Base-by-base conservation (phyloP, 768 basidiomycete species). In the Lyophyllum semitale region DNA sequence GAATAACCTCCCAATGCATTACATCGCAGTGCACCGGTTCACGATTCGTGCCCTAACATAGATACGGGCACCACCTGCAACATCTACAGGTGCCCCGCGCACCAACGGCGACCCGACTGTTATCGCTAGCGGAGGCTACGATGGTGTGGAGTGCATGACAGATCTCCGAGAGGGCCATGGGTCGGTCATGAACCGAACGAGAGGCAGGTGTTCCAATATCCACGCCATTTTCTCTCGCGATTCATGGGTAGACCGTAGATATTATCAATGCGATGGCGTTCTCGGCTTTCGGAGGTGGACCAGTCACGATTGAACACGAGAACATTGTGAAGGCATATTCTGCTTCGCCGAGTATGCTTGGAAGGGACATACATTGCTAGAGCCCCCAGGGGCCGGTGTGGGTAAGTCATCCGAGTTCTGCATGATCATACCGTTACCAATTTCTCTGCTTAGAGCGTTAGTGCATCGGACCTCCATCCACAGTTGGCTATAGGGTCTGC, bases 401-500 rank as follows among this genome's bases (percentile, higher is more conserved):
- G 93, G 94, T 95, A 59, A 20, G 84, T 73, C 8, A n/a, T 25
- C 1, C 11, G 41, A 27, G 8, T 41, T 41, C 15, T 25, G 22
- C 25, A n/a, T 52, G 25, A 49, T 13, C 11, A 12, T 4, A n/a
- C n/a, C n/a, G 20, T 17, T 42, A 8, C 22, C 15, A 38, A n/a
- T n/a, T 54, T 25, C 25, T 26, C 30, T 22, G 9, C 51, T 17
- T 63, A 95, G 95, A 83, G 79, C 52, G 68, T 95, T 23, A 75
- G 79, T 52, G 77, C 85, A 1, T 96, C 95, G 0, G 90, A 96
- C 43, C 89, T 87, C 63, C 96, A 98, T 63, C 87, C 93, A 6
- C 91, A 94, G 66, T 71, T 96, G 4, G 90, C 89, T 0, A 81
- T 88, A 13, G 91, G 88, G 6, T 85, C 89, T 7, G 84, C 91